Evolutionary conservation across 441 rosid genomes (phyloP), one percentile per base, ranked within the genome.

Genomic region (Melianthus villosus): DNA sequence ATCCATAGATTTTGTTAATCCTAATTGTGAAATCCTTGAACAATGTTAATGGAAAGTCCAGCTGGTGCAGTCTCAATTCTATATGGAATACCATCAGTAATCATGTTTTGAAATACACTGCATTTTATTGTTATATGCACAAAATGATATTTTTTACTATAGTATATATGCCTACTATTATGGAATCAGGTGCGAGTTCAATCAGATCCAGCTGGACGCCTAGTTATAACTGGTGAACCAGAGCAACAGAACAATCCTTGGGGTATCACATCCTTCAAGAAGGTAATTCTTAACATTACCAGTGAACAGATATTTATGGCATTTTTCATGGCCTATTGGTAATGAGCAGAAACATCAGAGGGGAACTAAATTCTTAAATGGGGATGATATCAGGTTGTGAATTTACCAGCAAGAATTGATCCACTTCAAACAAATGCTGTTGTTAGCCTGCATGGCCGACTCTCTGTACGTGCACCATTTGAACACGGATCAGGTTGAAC

Each of bases 221-320:
- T 87, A 46, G 68, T 87, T 19, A 87, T 87, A 65, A 80, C 83
- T 7, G 97, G 94, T 17, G 60, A 77, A 48, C 94, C 93, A 5
- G 83, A 86, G 54, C 79, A 86, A 52, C 65, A 65, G 49, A 77
- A 82, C 53, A 80, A 77, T 59, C 94, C 93, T 41, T 87, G 97
- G 94, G 97, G 93, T n/a, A 71, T 77, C 44, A 73, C 89, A 35
- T 84, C 94, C 12, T 87, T 87, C 57, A 78, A 65, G 45, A 82
- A 87, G 94, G 94, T 77, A 62, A 28, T 50, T 48, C 22, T 27
- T 52, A 12, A 38, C 38, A 27, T 8, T 8, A 27, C 3, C 8
- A 27, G 11, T 27, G 8, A 9, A 8, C 8, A 9, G 30, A 12
- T 8, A 2, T 12, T 29, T 29, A 12, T 10, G n/a, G 12, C 34